These are phyloP conservation scores for Lactarius deliciosus DNA, from an alignment of 768 basidiomycete species.

Conservation along the genomic window DNA sequence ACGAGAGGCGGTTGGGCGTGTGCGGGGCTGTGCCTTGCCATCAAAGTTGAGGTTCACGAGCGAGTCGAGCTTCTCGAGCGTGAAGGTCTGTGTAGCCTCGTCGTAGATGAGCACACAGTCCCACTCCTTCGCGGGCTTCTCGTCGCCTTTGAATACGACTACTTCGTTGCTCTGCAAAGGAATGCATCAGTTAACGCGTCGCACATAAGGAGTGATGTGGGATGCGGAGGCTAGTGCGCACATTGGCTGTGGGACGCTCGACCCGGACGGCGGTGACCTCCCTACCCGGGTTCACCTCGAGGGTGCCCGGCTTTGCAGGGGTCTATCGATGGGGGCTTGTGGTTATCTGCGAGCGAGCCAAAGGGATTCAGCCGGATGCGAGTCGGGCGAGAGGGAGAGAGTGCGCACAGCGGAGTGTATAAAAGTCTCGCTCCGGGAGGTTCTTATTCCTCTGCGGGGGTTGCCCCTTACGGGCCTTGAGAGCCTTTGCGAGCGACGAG, in stretches of 20 bases:
- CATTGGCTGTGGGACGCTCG: conserved; percentile 67
- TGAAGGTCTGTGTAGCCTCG: conserved; percentile 48
- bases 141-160: conserved; percentile 57
- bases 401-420: conserved; percentile 69
- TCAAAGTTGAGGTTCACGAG: conserved; percentile 27
- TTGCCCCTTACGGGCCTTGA: conserved; percentile 64
- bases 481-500: conserved; percentile 56
- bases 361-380: neutral
- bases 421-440: conserved; percentile 67
- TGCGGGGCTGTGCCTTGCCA: neutral
- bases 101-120: conserved; percentile 83
- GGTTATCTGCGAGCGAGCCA: conserved; percentile 56
- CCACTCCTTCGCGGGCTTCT: conserved; percentile 60
- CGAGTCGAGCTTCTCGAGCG: conserved; percentile 30
- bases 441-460: conserved; percentile 46
- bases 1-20: conserved; percentile 27
- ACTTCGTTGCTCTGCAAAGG: conserved; percentile 49
- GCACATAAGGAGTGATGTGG: neutral
- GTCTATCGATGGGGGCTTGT: conserved; percentile 74
- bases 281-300: conserved; percentile 57
- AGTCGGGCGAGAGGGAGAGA: conserved; percentile 8
- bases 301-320: conserved; percentile 58
- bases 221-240: conserved; percentile 35
- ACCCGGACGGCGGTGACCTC: conserved; percentile 55
- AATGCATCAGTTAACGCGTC: neutral